These are phyloP conservation scores for Ambrosiella cleistominuta DNA, from an alignment of 2,329 filamentous ascomycete species.

Conservation along the genomic window DNA sequence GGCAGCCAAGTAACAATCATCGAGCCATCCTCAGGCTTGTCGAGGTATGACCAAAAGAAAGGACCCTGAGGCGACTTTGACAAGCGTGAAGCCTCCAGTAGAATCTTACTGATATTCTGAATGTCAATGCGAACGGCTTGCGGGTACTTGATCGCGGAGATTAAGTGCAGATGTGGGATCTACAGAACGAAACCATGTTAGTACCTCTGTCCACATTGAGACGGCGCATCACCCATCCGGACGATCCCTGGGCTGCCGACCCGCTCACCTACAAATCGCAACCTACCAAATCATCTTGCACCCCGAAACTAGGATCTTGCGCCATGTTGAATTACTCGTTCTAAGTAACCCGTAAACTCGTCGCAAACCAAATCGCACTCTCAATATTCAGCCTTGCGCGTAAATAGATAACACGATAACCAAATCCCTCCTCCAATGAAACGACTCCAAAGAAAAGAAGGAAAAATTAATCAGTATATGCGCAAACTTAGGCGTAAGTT, in stretches of 20 bases:
- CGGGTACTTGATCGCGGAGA: conserved; percentile 71
- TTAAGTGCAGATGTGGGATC: conserved; percentile 78
- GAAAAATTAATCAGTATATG: background rate
- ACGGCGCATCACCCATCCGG: too few species aligned
- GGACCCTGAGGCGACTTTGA: conserved; percentile 59
- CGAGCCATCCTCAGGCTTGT: conserved; percentile 63
- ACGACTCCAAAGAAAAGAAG: background rate
- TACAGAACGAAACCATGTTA: conserved; percentile 20
- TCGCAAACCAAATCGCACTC: conserved; percentile 1
- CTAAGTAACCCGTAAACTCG: background rate
- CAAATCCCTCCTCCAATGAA: background rate
- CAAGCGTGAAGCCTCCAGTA: conserved; percentile 68
- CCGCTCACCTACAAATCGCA: conserved; percentile 3
- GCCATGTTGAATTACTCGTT: conserved; percentile 19
- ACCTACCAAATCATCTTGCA: conserved; percentile 27
- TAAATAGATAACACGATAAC: background rate
- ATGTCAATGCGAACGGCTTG: conserved; percentile 51
- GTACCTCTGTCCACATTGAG: background rate
- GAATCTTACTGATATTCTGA: conserved; percentile 64
- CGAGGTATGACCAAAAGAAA: conserved; percentile 86
- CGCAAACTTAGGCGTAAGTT: background rate
- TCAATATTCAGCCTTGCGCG: conserved; percentile 7
- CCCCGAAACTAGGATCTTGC: conserved; percentile 26
- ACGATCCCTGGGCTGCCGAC: background rate
- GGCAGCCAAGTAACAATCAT: conserved; percentile 84